These are phyloP conservation scores for Clavulina sp. DNA, from an alignment of 768 basidiomycete genomes.

Conservation along the genomic window DNA sequence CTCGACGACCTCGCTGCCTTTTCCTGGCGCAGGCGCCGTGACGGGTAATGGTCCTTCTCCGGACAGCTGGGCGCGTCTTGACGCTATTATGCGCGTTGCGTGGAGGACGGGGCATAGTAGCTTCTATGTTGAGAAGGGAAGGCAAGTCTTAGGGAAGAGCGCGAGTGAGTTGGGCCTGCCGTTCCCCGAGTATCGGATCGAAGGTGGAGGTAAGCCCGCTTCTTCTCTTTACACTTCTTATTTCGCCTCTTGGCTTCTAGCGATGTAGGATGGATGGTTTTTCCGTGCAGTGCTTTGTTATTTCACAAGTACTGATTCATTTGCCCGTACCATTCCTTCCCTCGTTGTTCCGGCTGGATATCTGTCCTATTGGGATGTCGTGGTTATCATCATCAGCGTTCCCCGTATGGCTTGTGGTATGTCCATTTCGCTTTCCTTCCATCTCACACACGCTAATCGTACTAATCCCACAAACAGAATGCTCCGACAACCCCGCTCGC, in stretches of 20 bases:
- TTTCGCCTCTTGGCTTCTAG: too few relatives aligned
- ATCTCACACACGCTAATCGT: neutral
- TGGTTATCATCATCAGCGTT: constrained; percentile 5
- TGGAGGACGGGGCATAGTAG: constrained; percentile 59
- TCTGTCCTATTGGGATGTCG: too few relatives aligned
- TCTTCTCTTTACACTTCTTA: neutral
- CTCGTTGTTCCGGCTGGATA: too few relatives aligned
- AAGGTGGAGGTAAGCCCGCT: constrained; percentile 51
- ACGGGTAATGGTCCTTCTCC: constrained; percentile 49
- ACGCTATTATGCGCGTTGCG: constrained; percentile 62
- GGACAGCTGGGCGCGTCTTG: constrained; percentile 62
- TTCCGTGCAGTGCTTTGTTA: too few relatives aligned
- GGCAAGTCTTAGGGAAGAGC: constrained; percentile 32
- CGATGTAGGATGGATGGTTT: too few relatives aligned
- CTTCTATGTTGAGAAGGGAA: constrained; percentile 65
- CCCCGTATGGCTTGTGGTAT: constrained; percentile 10
- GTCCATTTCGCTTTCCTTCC: neutral
- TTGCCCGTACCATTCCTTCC: too few relatives aligned
- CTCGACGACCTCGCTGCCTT: too few relatives aligned
- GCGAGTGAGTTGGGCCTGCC: constrained; percentile 39
- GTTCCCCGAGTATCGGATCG: constrained; percentile 37
- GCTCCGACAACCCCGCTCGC: constrained; percentile 6
- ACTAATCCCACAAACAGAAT: constrained; percentile 1
- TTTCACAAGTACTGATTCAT: too few relatives aligned
- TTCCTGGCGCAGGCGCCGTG: too few relatives aligned